phyloP scores from a whole-genome alignment of 176 grass and related monocot genomes.

The Urochloa ruziziensis region DNA sequence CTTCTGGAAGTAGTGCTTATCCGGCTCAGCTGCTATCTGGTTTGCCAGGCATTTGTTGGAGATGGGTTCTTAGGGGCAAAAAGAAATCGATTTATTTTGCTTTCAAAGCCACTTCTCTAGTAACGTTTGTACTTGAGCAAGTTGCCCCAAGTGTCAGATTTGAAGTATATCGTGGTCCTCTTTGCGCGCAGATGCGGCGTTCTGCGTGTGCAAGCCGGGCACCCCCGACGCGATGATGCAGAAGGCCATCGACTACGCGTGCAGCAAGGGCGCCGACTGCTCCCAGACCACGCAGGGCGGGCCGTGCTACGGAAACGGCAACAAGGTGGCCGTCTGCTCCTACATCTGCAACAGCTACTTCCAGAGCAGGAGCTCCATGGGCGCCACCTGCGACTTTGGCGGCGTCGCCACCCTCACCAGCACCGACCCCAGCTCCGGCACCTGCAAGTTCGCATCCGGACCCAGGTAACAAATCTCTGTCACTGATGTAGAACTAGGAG shows the following conservation, averaged over 20 bases:
- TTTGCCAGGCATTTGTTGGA: too few species aligned
- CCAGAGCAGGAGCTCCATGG: constrained; percentile 50
- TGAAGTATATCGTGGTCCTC: neutral
- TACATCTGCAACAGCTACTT: constrained; percentile 84
- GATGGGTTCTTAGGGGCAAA: too few species aligned
- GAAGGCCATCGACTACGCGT: constrained; percentile 86
- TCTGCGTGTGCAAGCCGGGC: constrained; percentile 69
- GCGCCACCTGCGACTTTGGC: constrained; percentile 64
- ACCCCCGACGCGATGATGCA: constrained; percentile 41
- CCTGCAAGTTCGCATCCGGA: constrained; percentile 41
- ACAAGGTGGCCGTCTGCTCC: constrained; percentile 58
- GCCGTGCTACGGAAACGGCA: constrained; percentile 48
- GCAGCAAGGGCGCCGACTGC: constrained; percentile 81
- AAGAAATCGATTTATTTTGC: too few species aligned
- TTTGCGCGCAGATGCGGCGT: constrained; percentile 52
- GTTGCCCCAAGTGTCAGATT: neutral
- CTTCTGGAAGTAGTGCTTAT: too few species aligned
- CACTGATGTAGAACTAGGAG: neutral
- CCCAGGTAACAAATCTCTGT: neutral
- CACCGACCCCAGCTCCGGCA: constrained; percentile 52
- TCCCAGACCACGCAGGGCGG: constrained; percentile 30
- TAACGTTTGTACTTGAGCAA: too few species aligned
- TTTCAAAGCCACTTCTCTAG: too few species aligned
- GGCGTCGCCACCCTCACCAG: constrained; percentile 44
- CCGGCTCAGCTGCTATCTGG: too few species aligned